phyloP scores from a whole-genome alignment of 1,284 basidiomycete species.

The Irpex sp. region DNA sequence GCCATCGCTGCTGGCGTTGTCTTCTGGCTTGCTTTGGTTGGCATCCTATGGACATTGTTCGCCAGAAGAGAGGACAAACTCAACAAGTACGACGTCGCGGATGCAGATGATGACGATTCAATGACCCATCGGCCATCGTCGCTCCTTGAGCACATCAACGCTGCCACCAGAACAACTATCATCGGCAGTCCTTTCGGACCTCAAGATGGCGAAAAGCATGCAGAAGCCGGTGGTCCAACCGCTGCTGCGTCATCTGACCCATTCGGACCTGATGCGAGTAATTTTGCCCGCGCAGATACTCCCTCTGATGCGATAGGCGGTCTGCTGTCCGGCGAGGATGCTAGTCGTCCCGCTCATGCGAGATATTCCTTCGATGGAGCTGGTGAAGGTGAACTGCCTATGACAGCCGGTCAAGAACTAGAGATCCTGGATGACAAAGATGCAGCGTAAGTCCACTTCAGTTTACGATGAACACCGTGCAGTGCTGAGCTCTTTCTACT shows the following conservation, averaged over 20 bases:
- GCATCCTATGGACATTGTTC: constrained; percentile 86
- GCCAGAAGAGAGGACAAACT: constrained; percentile 69
- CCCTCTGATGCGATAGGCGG: constrained; percentile 68
- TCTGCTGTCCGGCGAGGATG: constrained; percentile 55
- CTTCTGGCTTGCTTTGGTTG: constrained; percentile 83
- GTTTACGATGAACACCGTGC: not conserved
- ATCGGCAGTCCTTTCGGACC: constrained; percentile 55
- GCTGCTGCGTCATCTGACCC: constrained; percentile 36
- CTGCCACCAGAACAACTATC: constrained; percentile 72
- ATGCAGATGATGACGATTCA: constrained; percentile 72
- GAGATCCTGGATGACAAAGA: constrained; percentile 76
- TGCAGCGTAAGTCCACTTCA: constrained; percentile 54
- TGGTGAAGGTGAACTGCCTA: constrained; percentile 70
- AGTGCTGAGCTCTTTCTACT: constrained; percentile 13
- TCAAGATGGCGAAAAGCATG: constrained; percentile 47
- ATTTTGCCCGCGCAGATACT: constrained; percentile 71
- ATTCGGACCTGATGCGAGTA: constrained; percentile 67
- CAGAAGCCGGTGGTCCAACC: constrained; percentile 23
- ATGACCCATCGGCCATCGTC: constrained; percentile 68
- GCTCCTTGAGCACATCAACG: constrained; percentile 82
- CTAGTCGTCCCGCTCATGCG: constrained; percentile 67
- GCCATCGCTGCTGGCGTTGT: constrained; percentile 94
- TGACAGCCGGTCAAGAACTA: constrained; percentile 67
- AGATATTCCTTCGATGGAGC: constrained; percentile 74
- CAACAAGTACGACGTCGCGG: constrained; percentile 47